Conservation (phyloP, 108 stramenopile species). For the Stephanodiscus minutulus region DNA sequence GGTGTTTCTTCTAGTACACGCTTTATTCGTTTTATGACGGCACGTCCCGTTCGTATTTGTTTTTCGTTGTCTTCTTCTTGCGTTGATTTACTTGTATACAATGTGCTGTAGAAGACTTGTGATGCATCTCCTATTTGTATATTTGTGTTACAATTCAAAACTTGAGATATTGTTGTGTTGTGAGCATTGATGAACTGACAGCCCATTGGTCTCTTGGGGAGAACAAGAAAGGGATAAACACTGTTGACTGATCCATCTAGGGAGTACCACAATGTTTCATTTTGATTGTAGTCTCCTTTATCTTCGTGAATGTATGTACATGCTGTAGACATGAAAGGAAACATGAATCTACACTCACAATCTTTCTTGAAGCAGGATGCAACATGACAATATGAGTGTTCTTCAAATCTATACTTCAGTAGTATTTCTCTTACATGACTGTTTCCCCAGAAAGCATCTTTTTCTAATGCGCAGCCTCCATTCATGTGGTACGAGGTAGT, state of each 20-base stretch:
- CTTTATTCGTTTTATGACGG: conserved; percentile 9
- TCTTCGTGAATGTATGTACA: conserved; percentile 15
- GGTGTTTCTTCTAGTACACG: conserved; percentile 8
- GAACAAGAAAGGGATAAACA: not conserved
- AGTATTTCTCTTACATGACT: conserved; percentile 5
- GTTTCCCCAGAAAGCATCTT: conserved; percentile 18
- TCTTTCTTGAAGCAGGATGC: conserved; percentile 29
- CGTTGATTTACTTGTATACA: conserved; percentile 27
- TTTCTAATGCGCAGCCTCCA: too few species aligned
- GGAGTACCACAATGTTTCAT: conserved; percentile 3
- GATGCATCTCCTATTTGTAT: too few species aligned
- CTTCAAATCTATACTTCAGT: too few species aligned
- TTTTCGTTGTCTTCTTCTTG: conserved; percentile 24
- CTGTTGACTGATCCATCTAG: conserved; percentile 14
- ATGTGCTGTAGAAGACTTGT: conserved; percentile 29
- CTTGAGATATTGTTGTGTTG: too few species aligned
- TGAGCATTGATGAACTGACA: too few species aligned
- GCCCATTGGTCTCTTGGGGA: too few species aligned
- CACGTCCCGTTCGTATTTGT: conserved; percentile 3
- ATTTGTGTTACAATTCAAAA: too few species aligned
- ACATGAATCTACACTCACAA: conserved; percentile 21
- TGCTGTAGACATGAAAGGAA: not conserved
- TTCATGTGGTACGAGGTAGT: conserved; percentile 17
- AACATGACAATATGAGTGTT: too few species aligned
- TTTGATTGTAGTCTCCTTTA: conserved; percentile 11